Conservation (phyloP, 495 filamentous ascomycete genomes). For the Talaromyces trachyspermus region DNA sequence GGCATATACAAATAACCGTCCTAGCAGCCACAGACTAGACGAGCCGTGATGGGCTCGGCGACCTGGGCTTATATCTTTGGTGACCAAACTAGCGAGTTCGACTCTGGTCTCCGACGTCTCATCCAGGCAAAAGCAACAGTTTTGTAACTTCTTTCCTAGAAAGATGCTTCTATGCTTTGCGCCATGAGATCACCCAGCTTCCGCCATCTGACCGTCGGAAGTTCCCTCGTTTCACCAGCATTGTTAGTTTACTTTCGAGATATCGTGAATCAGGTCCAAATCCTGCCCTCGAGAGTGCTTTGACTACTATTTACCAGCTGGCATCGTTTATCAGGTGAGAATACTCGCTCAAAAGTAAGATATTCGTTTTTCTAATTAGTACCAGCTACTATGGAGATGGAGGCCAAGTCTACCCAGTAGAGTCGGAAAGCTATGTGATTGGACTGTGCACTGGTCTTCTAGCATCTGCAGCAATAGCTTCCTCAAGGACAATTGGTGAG, state of each 20-base stretch:
- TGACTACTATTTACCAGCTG: constrained; percentile 64
- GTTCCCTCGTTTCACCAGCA: constrained; percentile 62
- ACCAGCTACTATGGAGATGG: constrained; percentile 44
- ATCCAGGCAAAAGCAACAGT: constrained; percentile 55
- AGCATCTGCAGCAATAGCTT: constrained; percentile 63
- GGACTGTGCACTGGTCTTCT: constrained; percentile 65
- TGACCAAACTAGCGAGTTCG: constrained; percentile 71
- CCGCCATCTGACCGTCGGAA: constrained; percentile 49
- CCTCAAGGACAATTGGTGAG: constrained; percentile 57
- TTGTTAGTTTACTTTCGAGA: constrained; percentile 63
- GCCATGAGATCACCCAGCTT: constrained; percentile 54
- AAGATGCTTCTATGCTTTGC: constrained; percentile 52
- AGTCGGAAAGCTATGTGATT: constrained; percentile 38
- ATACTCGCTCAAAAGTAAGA: no score
- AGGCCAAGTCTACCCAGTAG: constrained; percentile 38
- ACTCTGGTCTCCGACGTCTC: constrained; percentile 56
- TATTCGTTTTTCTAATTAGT: constrained; percentile 2
- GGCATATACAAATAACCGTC: no score
- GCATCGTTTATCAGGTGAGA: constrained; percentile 71
- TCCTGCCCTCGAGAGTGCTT: constrained; percentile 56
- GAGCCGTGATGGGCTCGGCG: constrained; percentile 4
- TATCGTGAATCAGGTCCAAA: constrained; percentile 52
- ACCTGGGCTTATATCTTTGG: constrained; percentile 54
- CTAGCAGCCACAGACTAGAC: no score
- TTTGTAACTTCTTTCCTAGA: constrained; percentile 60